phyloP scores from a whole-genome alignment of 208 protist species.

The Crithidia fasciculata region DNA sequence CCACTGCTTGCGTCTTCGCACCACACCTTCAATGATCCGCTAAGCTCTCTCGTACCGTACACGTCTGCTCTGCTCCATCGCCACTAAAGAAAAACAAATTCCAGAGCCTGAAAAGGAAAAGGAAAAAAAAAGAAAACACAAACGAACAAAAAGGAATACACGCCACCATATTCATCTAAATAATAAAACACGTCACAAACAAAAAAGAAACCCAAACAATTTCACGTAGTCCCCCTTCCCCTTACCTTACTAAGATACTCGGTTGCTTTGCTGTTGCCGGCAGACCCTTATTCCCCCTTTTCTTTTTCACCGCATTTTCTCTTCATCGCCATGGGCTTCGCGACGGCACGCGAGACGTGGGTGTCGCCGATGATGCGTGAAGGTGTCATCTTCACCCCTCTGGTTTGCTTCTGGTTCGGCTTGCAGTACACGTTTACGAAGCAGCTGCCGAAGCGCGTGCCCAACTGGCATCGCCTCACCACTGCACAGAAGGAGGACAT shows the following conservation, averaged over 20 bases:
- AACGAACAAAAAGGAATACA: not conserved
- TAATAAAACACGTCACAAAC: too few species aligned
- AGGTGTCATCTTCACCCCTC: conserved; percentile 50
- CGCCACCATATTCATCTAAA: too few species aligned
- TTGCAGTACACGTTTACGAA: conserved; percentile 42
- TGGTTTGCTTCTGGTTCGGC: conserved; percentile 66
- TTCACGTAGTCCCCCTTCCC: too few species aligned
- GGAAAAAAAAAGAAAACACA: not conserved
- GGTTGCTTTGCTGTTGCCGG: too few species aligned
- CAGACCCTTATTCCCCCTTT: not conserved
- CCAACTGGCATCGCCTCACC: conserved; percentile 43
- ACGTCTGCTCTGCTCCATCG: too few species aligned
- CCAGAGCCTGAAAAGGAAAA: not conserved
- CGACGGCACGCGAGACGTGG: conserved; percentile 66
- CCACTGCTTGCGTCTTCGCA: too few species aligned
- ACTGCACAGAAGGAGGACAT: conserved; percentile 54
- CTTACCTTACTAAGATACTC: too few species aligned
- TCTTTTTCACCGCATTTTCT: conserved; percentile 4
- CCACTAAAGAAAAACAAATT: too few species aligned
- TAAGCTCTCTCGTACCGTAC: too few species aligned
- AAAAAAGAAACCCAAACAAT: too few species aligned
- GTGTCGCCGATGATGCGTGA: conserved; percentile 66
- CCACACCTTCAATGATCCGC: too few species aligned
- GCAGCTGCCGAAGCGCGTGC: conserved; percentile 39
- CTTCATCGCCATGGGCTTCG: conserved; percentile 48